Evolutionary conservation across 352 stramenopile species (phyloP), one percentile per base, ranked within the genome.

Genomic region (Saprolegnia parasitica): DNA sequence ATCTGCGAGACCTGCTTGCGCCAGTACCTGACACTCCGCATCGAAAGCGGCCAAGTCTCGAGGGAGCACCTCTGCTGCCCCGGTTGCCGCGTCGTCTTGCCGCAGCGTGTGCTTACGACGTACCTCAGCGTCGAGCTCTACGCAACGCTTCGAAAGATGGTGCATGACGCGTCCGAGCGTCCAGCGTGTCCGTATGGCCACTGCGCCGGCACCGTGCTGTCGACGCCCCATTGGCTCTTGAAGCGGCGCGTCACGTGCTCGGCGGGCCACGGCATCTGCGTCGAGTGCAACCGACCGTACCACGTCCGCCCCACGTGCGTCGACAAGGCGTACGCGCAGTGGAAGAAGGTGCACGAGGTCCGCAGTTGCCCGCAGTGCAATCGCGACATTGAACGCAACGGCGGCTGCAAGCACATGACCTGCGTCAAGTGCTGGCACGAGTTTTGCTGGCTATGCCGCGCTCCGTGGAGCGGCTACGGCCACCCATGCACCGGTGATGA

Each of bases 341-440:
- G 42, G 42, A 49, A 49, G 42, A 49, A 49, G 8, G 8, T 20
- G 40, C 58, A 67, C 39, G 35, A 23, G 21, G 29, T 67, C 5
- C 18, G n/a, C 9, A 6, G 21, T 16, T 67, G 58, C 29, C 58
- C 58, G 40, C 37, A 67, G 20, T 67, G 58, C 45, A 23, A 11
- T 11, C 32, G 56, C n/a, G 29, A 49, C 40, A 65, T 65, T 39
- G 56, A 65, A 15, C 47, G 50, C n/a, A 32, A 20, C 56, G 56
- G 32, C 5, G 56, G 56, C 16, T 65, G 56, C 37, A 50, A 65
- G 10, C 56, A 65, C 37, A 65, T 65, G 56, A 65, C 56, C 1
- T 65, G 56, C 40, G 37, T 32, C 56, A 40, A 65, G 56, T 65
- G 56, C 56, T 11, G 18, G 26, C 21, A 52, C 26, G 32, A 65